A percentile compares a stretch with the other conserved stretches of the same genome.
Evolutionary conservation across 495 filamentous ascomycete genomes (phyloP).

Genomic region (Xylaria acuta): DNA sequence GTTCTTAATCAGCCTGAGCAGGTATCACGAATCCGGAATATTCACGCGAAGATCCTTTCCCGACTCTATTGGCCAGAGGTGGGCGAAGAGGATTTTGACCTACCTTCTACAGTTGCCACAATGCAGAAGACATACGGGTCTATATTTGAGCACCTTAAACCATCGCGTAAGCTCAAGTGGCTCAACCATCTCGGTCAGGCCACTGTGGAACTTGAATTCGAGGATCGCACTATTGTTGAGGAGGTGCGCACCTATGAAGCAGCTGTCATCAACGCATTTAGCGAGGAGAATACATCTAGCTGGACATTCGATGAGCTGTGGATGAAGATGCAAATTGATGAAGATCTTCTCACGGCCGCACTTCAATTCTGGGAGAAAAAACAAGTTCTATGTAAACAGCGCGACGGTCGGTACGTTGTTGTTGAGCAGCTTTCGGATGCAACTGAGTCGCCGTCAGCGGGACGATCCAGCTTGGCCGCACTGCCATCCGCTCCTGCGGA

Average conservation of each 20-base stretch:
- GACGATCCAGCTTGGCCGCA: conserved; percentile 51
- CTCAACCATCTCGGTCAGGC: conserved; percentile 81
- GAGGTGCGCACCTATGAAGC: conserved; percentile 89
- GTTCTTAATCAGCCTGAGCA: conserved; percentile 42
- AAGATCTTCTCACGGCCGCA: conserved; percentile 74
- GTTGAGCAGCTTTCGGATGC: conserved; percentile 47
- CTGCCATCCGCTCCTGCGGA: conserved; percentile 53
- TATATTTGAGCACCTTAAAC: conserved; percentile 81
- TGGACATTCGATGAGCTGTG: conserved; percentile 69
- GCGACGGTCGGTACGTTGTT: conserved; percentile 49
- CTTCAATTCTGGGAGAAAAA: conserved; percentile 86
- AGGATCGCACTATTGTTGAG: conserved; percentile 73
- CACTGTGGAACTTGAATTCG: conserved; percentile 79
- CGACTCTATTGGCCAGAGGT: conserved; percentile 94
- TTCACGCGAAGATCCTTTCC: conserved; percentile 85
- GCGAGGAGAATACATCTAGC: conserved; percentile 55
- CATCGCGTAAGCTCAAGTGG: conserved; percentile 86
- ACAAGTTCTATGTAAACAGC: conserved; percentile 71
- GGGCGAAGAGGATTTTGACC: conserved; percentile 74
- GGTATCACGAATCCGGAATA: conserved; percentile 41
- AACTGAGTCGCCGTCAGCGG: conserved; percentile 28
- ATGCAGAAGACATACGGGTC: conserved; percentile 73
- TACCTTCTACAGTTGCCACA: conserved; percentile 67
- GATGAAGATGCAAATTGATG: conserved; percentile 73
- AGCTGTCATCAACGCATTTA: conserved; percentile 86